A percentile compares a stretch with the other conserved stretches of the same genome.
Evolutionary conservation across 225 moss, liverwort and hornwort species (phyloP).

Genomic region (Straminergon stramineum): DNA sequence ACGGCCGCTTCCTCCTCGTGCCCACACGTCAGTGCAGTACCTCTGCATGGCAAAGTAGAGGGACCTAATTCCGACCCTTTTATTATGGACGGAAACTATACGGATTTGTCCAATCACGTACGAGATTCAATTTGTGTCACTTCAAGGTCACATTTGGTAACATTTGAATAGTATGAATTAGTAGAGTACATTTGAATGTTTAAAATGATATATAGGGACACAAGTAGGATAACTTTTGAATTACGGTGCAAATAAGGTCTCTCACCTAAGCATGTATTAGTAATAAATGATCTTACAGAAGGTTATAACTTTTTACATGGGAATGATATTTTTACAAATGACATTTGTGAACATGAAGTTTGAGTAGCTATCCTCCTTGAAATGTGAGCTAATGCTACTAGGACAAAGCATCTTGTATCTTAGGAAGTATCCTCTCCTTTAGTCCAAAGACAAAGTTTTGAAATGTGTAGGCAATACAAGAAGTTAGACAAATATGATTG

Average conservation of each 20-base stretch:
- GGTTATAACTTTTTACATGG: not conserved
- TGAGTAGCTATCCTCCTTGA: not conserved
- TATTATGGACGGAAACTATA: not conserved
- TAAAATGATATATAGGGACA: no score
- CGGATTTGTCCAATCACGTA: not conserved
- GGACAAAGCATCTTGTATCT: rapidly evolving
- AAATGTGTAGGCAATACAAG: not conserved
- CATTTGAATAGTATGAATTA: not conserved
- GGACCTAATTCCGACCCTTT: not conserved
- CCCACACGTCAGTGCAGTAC: no score
- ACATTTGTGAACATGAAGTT: not conserved
- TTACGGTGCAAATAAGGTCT: not conserved
- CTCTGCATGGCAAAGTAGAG: not conserved
- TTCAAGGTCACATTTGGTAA: not conserved
- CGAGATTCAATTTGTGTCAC: not conserved
- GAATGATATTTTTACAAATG: not conserved
- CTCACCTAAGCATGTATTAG: rapidly evolving
- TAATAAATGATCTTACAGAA: not conserved
- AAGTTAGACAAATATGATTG: not conserved
- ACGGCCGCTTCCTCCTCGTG: not conserved
- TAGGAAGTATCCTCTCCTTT: not conserved
- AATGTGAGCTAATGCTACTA: not conserved
- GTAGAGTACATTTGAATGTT: not conserved
- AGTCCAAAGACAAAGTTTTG: not conserved
- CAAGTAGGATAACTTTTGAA: not conserved